phyloP scores from a whole-genome alignment of 495 filamentous ascomycete genomes.

The Echria macrotheca region DNA sequence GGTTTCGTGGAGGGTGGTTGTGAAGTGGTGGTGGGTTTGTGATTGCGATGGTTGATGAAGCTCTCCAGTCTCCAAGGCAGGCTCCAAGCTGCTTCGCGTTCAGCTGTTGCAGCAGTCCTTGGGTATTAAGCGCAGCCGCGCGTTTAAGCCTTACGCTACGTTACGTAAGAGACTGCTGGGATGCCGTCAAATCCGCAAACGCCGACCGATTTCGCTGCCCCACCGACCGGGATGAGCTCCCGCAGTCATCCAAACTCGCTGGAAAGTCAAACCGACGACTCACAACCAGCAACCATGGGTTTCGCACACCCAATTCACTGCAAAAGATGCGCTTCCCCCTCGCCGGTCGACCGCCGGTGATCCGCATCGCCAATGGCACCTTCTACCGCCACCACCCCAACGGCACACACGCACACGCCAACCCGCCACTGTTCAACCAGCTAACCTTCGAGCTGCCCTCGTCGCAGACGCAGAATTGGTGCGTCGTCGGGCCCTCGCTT shows the following conservation, averaged over 20 bases:
- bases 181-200: too few relatives aligned
- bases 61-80: too few relatives aligned
- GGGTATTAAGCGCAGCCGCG: neutral
- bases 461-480: constrained; percentile 55
- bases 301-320: constrained; percentile 14
- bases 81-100: constrained; percentile 44
- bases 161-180: too few relatives aligned
- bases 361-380: constrained; percentile 67
- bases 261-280: too few relatives aligned
- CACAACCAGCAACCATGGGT: too few relatives aligned
- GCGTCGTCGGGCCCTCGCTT: constrained; percentile 66
- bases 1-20: neutral
- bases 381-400: constrained; percentile 75
- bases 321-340: constrained; percentile 32
- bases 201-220: neutral
- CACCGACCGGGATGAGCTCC: constrained; percentile 3
- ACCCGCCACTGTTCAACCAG: constrained; percentile 62
- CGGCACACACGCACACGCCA: constrained; percentile 23
- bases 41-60: neutral
- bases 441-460: constrained; percentile 63
- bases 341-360: constrained; percentile 51
- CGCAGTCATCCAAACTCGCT: too few relatives aligned
- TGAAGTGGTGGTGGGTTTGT: neutral
- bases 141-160: too few relatives aligned
- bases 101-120: constrained; percentile 7